Evolutionary conservation across 2,329 filamentous ascomycete genomes (phyloP), one percentile per base, ranked within the genome.

Genomic region (Lecanicillium sp.): DNA sequence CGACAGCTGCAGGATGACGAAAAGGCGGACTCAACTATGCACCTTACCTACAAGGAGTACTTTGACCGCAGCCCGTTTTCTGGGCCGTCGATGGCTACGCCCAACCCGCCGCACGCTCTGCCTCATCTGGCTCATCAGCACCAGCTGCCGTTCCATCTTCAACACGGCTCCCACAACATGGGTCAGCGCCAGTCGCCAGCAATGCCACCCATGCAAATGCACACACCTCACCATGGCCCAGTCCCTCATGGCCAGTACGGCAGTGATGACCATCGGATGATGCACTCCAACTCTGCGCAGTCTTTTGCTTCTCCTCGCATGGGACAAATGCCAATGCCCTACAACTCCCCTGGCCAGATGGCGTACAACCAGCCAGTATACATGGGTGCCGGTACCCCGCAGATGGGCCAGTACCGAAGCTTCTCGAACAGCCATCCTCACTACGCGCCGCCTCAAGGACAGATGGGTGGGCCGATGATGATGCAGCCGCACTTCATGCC

Each of bases 231-330:
- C 49, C 87, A 90, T 58, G 73, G 69, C 4, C 85, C 85, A 54
- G 78, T 77, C 5, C 78, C 82, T 35, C 79, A 80, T 44, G 75
- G 76, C 14, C 77, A 79, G 3, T 86, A 83, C 55, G 87, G 84
- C 58, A 83, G 82, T 56, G 90, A 95, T 56, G 86, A 90, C 50
- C 87, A 90, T 60, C 81, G 90, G 44, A 95, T 96, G 87, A 86
- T 93, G 69, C 87, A 87, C 50, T 86, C 84, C 6, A 90, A 84
- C 55, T 90, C 87, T 20, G 83, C 83, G 3, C 89, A 90, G 58
- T 88, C 89, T 3, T 93, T 89, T 63, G 85, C 87, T 8, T 95
- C 90, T 14, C 90, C 91, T 41, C 82, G 90, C 43, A 78, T 90
- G 56, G 78, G 81, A 44, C 84, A 83, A 54, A 77, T 81, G 14